Evolutionary conservation across 2,329 filamentous ascomycete species (phyloP), one percentile per base, ranked within the genome.

Genomic region (Fusarium subtropicale): DNA sequence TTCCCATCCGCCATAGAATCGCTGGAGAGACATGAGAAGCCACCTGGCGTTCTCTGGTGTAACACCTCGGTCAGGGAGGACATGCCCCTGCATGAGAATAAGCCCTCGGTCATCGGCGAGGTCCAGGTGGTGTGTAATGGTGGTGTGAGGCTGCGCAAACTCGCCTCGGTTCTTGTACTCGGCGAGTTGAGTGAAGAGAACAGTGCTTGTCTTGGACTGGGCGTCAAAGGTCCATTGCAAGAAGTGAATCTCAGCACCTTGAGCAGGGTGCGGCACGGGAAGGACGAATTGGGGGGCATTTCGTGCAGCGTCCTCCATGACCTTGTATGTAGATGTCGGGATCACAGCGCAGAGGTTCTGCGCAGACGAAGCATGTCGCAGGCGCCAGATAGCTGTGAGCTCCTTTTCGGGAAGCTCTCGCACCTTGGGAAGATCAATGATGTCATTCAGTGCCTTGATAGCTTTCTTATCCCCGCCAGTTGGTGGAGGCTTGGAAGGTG

Each of bases 171-270:
- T 82, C 84, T 98, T 97, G 83, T 92, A 99, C 78, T 97, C 93
- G 18, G 93, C 95, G 33, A 99, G 86, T 76, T 96, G 92, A 1
- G 96, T 99, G 82, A 99, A 98, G 34, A 99, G 89, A 8, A 98
- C 90, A 0, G 91, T 93, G 62, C 87, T 88, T 5, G 89, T 91
- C 64, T 86, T 81, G 20, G 85, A 86, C 59, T 82, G 82, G 24
- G 80, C 81, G 64, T 97, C 94, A 80, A 97, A 97, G 0, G 92
- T 92, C 93, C 97, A 99, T 81, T 99, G 95, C 66, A 99, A 81
- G 79, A 97, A 97, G 81, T 99, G 96, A 46, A 99, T 94, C 80
- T 98, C 96, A 47, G 94, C 93, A 53, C 92, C 93, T 70, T 84
- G 84, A 26, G 79, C 82, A 47, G 82, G 81, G 79, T 87, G 92